phyloP scores from a whole-genome alignment of 371 early-diverging fungal genomes.

The Dichotomocladium elegans region DNA sequence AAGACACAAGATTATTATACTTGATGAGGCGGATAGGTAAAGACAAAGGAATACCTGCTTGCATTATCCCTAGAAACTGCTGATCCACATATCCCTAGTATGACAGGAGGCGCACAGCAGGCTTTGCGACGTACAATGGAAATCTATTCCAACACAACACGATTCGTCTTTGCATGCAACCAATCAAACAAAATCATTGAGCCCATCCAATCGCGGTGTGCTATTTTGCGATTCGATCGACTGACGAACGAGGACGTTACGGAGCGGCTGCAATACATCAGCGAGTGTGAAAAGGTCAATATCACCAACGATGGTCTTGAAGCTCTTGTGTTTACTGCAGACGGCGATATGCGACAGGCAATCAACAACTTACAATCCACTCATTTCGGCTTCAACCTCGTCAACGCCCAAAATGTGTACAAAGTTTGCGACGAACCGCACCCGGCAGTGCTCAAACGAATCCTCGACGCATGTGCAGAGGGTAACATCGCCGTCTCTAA shows the following conservation, averaged over 20 bases:
- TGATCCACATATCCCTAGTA: slow-evolving; percentile 37
- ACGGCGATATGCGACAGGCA: slow-evolving; percentile 99
- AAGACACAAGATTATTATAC: slow-evolving; percentile 93
- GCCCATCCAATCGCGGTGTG: slow-evolving; percentile 98
- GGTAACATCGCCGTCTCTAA: slow-evolving; percentile 74
- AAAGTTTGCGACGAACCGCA: slow-evolving; percentile 96
- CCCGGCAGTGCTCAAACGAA: slow-evolving; percentile 74
- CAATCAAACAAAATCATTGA: slow-evolving; percentile 97
- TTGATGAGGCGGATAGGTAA: slow-evolving; percentile 96
- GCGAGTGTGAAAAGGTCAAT: slow-evolving; percentile 78
- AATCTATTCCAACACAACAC: slow-evolving; percentile 89
- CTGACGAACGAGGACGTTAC: slow-evolving; percentile 77
- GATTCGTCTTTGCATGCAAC: slow-evolving; percentile 99
- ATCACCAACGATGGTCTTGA: slow-evolving; percentile 86
- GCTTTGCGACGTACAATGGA: slow-evolving; percentile 98
- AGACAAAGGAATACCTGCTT: neutral
- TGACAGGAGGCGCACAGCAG: slow-evolving; percentile 95
- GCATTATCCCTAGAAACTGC: neutral
- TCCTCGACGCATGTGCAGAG: slow-evolving; percentile 65
- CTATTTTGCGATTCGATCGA: slow-evolving; percentile 86
- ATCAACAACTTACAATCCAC: slow-evolving; percentile 97
- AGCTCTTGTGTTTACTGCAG: slow-evolving; percentile 92
- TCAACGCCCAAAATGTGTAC: slow-evolving; percentile 88
- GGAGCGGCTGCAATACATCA: slow-evolving; percentile 78
- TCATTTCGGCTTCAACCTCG: slow-evolving; percentile 75